Percentiles rank a stretch among this genome's conserved stretches.
These are phyloP conservation scores for Eleusine coracana DNA, from an alignment of 176 grass and related monocot genomes.

Conservation along the genomic window DNA sequence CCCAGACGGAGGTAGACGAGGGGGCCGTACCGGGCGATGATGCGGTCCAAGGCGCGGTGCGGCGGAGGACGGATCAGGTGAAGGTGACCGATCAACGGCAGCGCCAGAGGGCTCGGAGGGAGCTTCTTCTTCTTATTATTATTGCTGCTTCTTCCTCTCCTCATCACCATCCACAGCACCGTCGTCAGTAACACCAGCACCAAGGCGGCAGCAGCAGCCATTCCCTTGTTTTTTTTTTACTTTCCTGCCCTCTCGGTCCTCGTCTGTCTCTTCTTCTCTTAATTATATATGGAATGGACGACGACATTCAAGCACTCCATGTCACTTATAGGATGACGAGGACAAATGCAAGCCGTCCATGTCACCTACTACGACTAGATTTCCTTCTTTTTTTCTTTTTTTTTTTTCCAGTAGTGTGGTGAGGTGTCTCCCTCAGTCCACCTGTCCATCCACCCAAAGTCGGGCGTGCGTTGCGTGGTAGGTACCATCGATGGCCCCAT, in stretches of 20 bases:
- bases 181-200: constrained; percentile 18
- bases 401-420: too few species aligned
- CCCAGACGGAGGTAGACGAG: constrained; percentile 62
- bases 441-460: too few species aligned
- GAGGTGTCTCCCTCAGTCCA: too few species aligned
- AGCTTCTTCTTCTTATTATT: not conserved
- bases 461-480: not conserved
- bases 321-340: not conserved
- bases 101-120: constrained; percentile 47
- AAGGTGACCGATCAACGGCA: constrained; percentile 59
- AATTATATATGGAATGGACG: too few species aligned
- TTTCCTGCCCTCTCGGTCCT: too few species aligned
- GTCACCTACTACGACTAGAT: not conserved
- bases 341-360: not conserved
- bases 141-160: too few species aligned
- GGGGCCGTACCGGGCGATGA: constrained; percentile 39
- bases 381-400: too few species aligned
- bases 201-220: not conserved
- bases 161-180: not conserved
- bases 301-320: too few species aligned
- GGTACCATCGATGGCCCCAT: not conserved
- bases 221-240: too few species aligned
- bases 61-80: constrained; percentile 43
- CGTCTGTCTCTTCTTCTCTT: too few species aligned
- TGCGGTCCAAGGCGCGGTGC: constrained; percentile 53